A percentile compares a stretch with the other conserved stretches of the same genome.
Conservation (phyloP, 352 stramenopile genomes). For the Globisporangium radiosum region DNA sequence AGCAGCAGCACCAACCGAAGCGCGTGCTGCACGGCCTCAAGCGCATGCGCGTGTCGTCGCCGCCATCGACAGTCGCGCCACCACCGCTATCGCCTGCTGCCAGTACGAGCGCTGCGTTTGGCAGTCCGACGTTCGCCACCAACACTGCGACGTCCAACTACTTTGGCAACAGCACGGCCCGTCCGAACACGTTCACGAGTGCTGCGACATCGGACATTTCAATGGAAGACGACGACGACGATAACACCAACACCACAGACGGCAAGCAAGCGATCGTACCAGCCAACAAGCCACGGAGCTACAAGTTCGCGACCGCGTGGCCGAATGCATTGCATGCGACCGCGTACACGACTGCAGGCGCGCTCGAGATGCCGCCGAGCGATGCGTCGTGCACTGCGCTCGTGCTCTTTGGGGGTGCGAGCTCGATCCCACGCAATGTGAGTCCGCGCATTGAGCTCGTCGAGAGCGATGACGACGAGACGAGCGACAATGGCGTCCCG, state of each 20-base stretch:
- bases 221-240: conserved; percentile 8
- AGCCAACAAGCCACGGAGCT: not conserved
- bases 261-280: conserved; percentile 1
- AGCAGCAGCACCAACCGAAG: conserved; percentile 8
- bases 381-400: conserved; percentile 38
- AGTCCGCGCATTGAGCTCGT: conserved; percentile 47
- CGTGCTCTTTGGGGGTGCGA: conserved; percentile 52
- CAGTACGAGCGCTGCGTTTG: too few relatives aligned
- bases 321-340: not conserved
- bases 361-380: conserved; percentile 10
- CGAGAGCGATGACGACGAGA: conserved; percentile 32
- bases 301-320: conserved; percentile 5
- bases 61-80: conserved; percentile 12
- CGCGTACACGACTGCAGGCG: not conserved
- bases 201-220: conserved; percentile 31
- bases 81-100: not conserved
- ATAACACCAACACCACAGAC: not conserved
- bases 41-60: conserved; percentile 59
- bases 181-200: not conserved
- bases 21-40: conserved; percentile 52
- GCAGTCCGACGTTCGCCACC: not conserved
- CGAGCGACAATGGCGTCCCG: not conserved
- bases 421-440: conserved; percentile 15
- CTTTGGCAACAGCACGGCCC: not conserved
- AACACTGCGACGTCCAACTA: not conserved